A percentile compares a stretch with the other conserved stretches of the same genome.
phyloP scores from a whole-genome alignment of 2,329 filamentous ascomycete genomes.

The Pestalotiopsis sp. region DNA sequence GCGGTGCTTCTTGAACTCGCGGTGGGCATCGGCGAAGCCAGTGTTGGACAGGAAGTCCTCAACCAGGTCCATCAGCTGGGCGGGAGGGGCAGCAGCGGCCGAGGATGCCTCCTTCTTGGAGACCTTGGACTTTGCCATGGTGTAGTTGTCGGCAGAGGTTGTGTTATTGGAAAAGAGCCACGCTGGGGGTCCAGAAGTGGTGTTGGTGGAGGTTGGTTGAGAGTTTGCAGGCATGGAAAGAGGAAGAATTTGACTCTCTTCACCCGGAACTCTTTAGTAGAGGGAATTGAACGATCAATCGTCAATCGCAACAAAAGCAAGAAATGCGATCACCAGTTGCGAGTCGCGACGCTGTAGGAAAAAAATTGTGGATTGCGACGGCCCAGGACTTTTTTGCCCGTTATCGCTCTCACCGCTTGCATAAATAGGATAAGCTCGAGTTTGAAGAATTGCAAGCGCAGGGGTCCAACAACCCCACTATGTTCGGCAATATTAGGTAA shows the following conservation, averaged over 20 bases:
- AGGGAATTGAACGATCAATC: neutral
- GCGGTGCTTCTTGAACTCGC: constrained; percentile 65
- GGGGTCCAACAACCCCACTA: neutral
- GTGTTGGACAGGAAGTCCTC: constrained; percentile 67
- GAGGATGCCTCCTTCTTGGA: constrained; percentile 21
- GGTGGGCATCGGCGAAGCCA: constrained; percentile 63
- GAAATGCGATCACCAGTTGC: neutral
- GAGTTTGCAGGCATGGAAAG: constrained; percentile 3
- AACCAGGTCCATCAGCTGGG: constrained; percentile 67
- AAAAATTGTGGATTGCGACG: constrained; percentile 8
- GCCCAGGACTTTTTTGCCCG: neutral
- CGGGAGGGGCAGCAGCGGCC: constrained; percentile 42
- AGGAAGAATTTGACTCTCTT: neutral
- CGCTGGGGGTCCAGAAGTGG: constrained; percentile 26
- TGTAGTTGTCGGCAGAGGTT: constrained; percentile 13
- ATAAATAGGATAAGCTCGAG: neutral
- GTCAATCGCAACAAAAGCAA: neutral
- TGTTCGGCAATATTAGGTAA: neutral
- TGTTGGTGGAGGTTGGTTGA: constrained; percentile 12
- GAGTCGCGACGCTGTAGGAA: too few relatives aligned
- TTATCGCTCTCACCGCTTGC: neutral
- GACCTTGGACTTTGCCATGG: constrained; percentile 24
- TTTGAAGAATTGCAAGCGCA: neutral
- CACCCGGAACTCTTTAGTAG: neutral
- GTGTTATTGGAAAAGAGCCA: constrained; percentile 37